Evolutionary conservation across 202 grass and related monocot species (phyloP).

Genomic region (Eragrostis tef): DNA sequence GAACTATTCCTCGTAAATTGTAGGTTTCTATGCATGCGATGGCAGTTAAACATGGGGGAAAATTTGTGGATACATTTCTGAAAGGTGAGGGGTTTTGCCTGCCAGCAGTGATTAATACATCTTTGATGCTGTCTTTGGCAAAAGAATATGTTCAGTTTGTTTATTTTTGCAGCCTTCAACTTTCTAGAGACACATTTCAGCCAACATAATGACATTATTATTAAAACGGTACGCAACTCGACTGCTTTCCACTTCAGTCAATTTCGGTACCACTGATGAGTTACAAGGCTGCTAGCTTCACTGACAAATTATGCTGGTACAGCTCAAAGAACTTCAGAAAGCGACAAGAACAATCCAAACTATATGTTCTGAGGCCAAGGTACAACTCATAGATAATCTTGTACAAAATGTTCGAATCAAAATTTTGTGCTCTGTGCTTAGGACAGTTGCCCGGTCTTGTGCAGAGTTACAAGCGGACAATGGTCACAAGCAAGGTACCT

Average conservation of each 20-base stretch:
- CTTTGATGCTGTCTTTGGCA: slow-evolving; percentile 37
- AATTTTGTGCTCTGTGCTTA: slow-evolving; percentile 21
- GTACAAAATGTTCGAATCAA: background rate
- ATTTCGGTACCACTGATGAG: slow-evolving; percentile 24
- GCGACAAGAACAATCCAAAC: slow-evolving; percentile 88
- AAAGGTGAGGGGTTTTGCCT: slow-evolving; percentile 63
- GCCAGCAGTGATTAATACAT: slow-evolving; percentile 22
- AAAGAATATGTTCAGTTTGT: slow-evolving; percentile 36
- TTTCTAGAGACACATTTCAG: slow-evolving; percentile 72
- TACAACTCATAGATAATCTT: slow-evolving; percentile 17
- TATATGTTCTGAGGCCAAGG: slow-evolving; percentile 89
- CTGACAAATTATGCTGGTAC: slow-evolving; percentile 47
- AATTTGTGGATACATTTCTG: slow-evolving; percentile 82
- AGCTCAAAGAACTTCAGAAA: slow-evolving; percentile 80
- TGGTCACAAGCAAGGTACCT: slow-evolving; percentile 90
- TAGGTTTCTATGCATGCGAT: slow-evolving; percentile 78
- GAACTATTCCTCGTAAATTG: slow-evolving; percentile 30
- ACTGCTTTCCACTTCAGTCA: slow-evolving; percentile 3
- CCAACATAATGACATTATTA: slow-evolving; percentile 58
- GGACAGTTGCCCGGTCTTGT: slow-evolving; percentile 2
- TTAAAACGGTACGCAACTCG: slow-evolving; percentile 61
- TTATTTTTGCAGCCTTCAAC: slow-evolving; percentile 63
- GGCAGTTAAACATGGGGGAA: slow-evolving; percentile 86
- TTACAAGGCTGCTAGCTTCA: slow-evolving; percentile 13
- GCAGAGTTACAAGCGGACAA: slow-evolving; percentile 74